These are phyloP conservation scores for Smallanthus sonchifolius DNA, from an alignment of 129 eudicot species.

Conservation along the genomic window DNA sequence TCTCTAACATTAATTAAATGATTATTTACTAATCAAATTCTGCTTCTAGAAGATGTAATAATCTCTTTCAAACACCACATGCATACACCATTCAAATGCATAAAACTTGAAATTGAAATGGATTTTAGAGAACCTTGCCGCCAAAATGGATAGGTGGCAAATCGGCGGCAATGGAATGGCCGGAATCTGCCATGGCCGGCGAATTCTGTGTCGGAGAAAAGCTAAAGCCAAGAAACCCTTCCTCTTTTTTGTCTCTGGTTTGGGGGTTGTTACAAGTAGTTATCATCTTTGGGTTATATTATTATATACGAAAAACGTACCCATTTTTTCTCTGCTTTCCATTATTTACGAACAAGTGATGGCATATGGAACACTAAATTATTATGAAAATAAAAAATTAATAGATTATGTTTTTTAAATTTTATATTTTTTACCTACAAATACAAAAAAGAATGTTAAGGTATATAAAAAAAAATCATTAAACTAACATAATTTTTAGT, in stretches of 20 bases:
- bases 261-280: neutral
- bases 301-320: conserved; percentile 30
- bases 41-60: neutral
- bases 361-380: no score
- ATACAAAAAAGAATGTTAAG: no score
- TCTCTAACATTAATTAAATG: neutral
- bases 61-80: neutral
- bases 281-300: conserved; percentile 45
- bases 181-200: conserved; percentile 74
- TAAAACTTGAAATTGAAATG: neutral
- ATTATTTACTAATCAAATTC: neutral
- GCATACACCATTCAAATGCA: neutral
- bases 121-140: conserved; percentile 56
- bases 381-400: no score
- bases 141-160: conserved; percentile 64
- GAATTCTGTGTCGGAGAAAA: conserved; percentile 37
- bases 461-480: no score
- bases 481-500: no score
- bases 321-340: conserved; percentile 34
- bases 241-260: conserved; percentile 12
- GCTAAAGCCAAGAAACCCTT: conserved; percentile 20
- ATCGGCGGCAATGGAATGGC: conserved; percentile 64
- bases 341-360: conserved; percentile 13
- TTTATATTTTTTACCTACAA: no score
- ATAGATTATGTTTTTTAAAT: no score